Percentiles rank a stretch among this genome's conserved stretches.
These are phyloP conservation scores for rapeseed (Brassica napus) DNA, from an alignment of 345 rosid genomes.

Conservation along the genomic window Da-Ae NC_063451.1:8340001-8340500, in stretches of 20 bases:
- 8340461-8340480: neutral
- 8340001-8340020: neutral
- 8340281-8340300: neutral
- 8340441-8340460: neutral
- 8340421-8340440: neutral
- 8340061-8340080: neutral
- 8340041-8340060: neutral
- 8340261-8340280: neutral
- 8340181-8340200: neutral
- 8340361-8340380: neutral
- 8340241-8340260: neutral
- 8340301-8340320: neutral
- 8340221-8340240: neutral
- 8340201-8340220: neutral
- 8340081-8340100: neutral
- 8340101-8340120: neutral
- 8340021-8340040: neutral
- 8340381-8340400: neutral
- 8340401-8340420: neutral
- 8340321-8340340: neutral
- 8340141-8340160: neutral
- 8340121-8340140: neutral
- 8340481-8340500: too few relatives aligned
- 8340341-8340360: neutral
- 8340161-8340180: constrained; percentile 1